Percentiles rank a stretch among this genome's conserved stretches.
Conservation (phyloP, 352 stramenopile genomes). For the Phytophthora pseudosyringae region DNA sequence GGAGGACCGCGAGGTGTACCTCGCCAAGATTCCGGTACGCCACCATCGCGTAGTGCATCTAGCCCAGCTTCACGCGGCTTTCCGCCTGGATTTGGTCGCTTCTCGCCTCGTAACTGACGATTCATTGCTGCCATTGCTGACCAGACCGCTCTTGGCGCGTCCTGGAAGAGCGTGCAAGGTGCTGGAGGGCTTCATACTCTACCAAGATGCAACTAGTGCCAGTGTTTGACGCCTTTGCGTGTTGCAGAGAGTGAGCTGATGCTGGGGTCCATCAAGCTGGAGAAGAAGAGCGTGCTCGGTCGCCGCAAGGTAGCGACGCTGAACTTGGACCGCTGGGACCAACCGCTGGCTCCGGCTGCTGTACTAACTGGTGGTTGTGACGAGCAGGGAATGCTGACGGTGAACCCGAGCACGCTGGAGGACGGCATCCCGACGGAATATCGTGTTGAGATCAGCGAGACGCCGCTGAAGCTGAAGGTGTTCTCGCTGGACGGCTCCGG, state of each 20-base stretch:
- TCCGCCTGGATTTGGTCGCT: not conserved
- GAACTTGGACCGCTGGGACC: not conserved
- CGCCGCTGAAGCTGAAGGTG: slow-evolving; percentile 82
- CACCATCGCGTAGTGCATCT: not conserved
- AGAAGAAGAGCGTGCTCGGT: slow-evolving; percentile 73
- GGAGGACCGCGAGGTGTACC: slow-evolving; percentile 87
- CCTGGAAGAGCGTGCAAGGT: slow-evolving; percentile 89
- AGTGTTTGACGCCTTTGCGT: not conserved
- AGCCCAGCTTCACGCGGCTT: slow-evolving; percentile 5
- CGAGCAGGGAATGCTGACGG: slow-evolving; percentile 70
- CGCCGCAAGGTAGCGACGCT: slow-evolving; percentile 64
- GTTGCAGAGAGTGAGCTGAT: slow-evolving; percentile 82
- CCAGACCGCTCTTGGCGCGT: slow-evolving; percentile 70
- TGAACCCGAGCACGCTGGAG: slow-evolving; percentile 78
- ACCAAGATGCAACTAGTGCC: not conserved
- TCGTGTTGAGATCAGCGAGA: slow-evolving; percentile 78
- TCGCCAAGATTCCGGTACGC: slow-evolving; percentile 86
- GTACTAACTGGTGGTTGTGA: slow-evolving; percentile 6
- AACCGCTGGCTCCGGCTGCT: not conserved
- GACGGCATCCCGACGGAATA: slow-evolving; percentile 86
- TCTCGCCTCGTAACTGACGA: slow-evolving; percentile 8
- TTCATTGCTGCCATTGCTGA: slow-evolving; percentile 11
- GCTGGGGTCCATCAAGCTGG: slow-evolving; percentile 85
- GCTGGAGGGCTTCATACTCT: not conserved
- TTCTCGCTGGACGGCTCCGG: slow-evolving; percentile 87